Base-by-base conservation (phyloP, 345 rosid species). In the Brassica nigra region DNA sequence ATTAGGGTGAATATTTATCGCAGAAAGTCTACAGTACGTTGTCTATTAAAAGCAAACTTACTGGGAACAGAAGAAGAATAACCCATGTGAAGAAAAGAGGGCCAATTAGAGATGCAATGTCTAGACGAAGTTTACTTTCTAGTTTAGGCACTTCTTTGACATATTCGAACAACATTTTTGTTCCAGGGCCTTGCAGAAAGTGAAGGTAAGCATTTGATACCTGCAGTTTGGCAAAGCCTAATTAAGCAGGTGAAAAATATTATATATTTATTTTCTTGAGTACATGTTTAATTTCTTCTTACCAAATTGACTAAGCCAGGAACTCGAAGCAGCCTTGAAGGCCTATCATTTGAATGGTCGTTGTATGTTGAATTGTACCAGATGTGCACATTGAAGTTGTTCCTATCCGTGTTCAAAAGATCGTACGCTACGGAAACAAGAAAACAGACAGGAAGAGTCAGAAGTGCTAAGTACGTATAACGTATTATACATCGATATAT, bases 281-380 rank as follows among this genome's bases (percentile, higher is more conserved):
- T 4, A 57, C 12, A 20, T 18, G 10, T 8, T 16, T 15, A 55
- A 1, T 57, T 6, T 18, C 4, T 16, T 16, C 62, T 55, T 91
- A 93, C 99, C 96, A 95, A 85, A 86, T 95, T 93, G 62, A 95
- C 80, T 2, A 87, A 86, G 11, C 98, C 90, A 0, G 93, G 85
- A 57, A 89, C 88, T 71, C 97, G 89, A 70, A 90, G 9, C 84
- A 88, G 77, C 42, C 71, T 63, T 68, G 31, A 23, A 10, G 81
- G 73, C 14, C 62, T 55, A 55, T 55, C 4, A 5, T 6, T 0
- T 55, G 20, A 5, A 4, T 3, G 1, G 9, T 3, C 2, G 76
- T 78, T 83, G 70, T 81, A 83, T n/a, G 92, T 88, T 31, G 96
- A 86, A 74, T 95, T 91, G 86, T 91, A 95, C 97, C 93, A 90